Evolutionary conservation across 2,329 filamentous ascomycete species (phyloP).

Genomic region (Colletotrichum sp.): DNA sequence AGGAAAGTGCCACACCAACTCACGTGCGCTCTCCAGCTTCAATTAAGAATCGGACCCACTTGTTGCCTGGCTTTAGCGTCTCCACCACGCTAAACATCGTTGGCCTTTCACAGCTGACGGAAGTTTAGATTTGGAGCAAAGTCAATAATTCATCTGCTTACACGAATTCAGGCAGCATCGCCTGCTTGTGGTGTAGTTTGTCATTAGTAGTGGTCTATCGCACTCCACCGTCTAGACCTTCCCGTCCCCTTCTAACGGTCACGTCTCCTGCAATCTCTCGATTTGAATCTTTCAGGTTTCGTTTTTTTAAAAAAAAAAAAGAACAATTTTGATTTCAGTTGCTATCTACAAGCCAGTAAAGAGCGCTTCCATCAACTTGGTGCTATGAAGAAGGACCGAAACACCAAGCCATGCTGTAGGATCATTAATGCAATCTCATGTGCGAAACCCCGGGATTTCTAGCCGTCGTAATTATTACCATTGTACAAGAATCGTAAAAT

Average conservation of each 20-base stretch:
- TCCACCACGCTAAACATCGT: neutral
- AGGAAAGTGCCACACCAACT: conserved; percentile 37
- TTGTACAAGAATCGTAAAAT: neutral
- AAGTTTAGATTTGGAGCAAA: neutral
- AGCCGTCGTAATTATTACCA: neutral
- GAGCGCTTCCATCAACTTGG: neutral
- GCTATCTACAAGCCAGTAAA: neutral
- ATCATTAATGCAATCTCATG: neutral
- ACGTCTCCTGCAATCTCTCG: neutral
- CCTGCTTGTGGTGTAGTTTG: neutral
- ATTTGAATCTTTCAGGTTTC: neutral
- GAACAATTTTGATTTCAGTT: neutral
- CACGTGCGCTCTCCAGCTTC: conserved; percentile 36
- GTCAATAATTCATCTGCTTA: conserved; percentile 42
- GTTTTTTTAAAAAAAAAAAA: neutral
- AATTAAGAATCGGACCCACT: neutral
- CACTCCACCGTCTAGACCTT: neutral
- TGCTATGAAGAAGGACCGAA: neutral
- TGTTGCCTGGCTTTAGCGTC: conserved; percentile 6
- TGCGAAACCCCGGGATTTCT: neutral
- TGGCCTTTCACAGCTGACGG: neutral
- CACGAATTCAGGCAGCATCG: neutral
- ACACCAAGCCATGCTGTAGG: neutral
- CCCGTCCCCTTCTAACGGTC: neutral
- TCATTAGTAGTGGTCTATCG: neutral